Evolutionary conservation across 257 asterid species (phyloP).

Genomic region (Solanum gandarillasii): DNA sequence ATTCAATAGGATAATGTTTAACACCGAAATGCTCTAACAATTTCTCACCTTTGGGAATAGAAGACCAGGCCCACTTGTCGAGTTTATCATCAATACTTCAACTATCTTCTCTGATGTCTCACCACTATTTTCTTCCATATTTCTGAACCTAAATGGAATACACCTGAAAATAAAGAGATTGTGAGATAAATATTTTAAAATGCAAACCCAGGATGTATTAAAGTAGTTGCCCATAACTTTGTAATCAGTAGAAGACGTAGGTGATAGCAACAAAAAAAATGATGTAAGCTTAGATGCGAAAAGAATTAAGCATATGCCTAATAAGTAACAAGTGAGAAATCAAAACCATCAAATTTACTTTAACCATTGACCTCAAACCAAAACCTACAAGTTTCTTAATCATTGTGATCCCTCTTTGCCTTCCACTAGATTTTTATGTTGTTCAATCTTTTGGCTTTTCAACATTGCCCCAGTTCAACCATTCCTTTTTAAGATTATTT

Average conservation of each 20-base stretch:
- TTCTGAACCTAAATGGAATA: conserved; percentile 57
- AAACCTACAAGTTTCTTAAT: background rate
- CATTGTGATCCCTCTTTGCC: background rate
- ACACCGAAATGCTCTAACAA: background rate
- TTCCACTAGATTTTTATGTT: background rate
- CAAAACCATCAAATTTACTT: background rate
- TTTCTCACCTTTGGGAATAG: conserved; percentile 76
- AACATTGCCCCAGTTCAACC: background rate
- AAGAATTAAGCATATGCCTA: background rate
- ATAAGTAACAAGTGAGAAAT: background rate
- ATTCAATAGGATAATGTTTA: background rate
- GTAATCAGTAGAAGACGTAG: background rate
- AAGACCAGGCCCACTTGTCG: conserved; percentile 92
- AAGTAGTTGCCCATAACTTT: background rate
- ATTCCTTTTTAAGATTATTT: background rate
- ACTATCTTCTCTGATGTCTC: conserved; percentile 31
- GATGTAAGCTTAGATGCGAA: background rate
- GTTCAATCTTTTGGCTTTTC: background rate
- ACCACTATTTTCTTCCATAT: conserved; percentile 33
- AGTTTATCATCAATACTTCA: conserved; percentile 84
- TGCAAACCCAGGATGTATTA: background rate
- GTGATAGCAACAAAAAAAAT: background rate
- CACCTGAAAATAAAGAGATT: conserved; percentile 17
- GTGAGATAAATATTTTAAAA: background rate
- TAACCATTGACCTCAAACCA: background rate